Evolutionary conservation across 306 rosid species (phyloP), one percentile per base, ranked within the genome.

Genomic region (Cucumis melo): DNA sequence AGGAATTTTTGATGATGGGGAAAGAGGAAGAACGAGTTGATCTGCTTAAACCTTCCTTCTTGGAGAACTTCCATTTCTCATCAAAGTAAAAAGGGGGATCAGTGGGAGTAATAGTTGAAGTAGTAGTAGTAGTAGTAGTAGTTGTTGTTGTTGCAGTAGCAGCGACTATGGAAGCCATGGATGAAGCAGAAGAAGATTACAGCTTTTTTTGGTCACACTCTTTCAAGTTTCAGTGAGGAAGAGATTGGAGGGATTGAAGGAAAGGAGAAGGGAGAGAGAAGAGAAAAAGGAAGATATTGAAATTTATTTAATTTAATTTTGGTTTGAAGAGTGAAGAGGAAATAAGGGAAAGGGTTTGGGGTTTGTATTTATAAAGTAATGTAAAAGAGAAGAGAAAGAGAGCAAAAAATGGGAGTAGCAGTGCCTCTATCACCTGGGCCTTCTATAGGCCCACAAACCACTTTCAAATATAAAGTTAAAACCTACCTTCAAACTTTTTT

Each of bases 41-140:
- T 51, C 80, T 66, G 20, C 53, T 54, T 0, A 46, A 29, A 1
- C 34, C 32, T 75, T 89, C 96, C 50, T 93, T 93, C 91, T 93
- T 93, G 6, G 98, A 88, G 17, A 91, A 51, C 87, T 87, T 93
- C 96, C 96, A 91, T 65, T 93, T 91, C 78, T 87, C 95, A 51
- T 93, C 93, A 20, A 91, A 85, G 86, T 91, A 91, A 29, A 90
- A 75, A 0, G 91, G 88, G 0, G 90, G 80, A 10, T 62, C 42
- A 12, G 6, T 62, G 42, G 79, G 59, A 65, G 75, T 74, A 41
- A 27, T 5, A 36, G 72, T 5, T 42, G 56, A 15, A 15, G 58
- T 19, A 13, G 57, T 20, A 16, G 58, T 19, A 0, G 57, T 20
- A 16, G 68, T 15, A 60, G 79, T 10, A 16, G 57, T 24, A 34